A percentile compares a stretch with the other conserved stretches of the same genome.
Evolutionary conservation across 2,329 filamentous ascomycete genomes (phyloP).

Genomic region (Pyricularia grisea): DNA sequence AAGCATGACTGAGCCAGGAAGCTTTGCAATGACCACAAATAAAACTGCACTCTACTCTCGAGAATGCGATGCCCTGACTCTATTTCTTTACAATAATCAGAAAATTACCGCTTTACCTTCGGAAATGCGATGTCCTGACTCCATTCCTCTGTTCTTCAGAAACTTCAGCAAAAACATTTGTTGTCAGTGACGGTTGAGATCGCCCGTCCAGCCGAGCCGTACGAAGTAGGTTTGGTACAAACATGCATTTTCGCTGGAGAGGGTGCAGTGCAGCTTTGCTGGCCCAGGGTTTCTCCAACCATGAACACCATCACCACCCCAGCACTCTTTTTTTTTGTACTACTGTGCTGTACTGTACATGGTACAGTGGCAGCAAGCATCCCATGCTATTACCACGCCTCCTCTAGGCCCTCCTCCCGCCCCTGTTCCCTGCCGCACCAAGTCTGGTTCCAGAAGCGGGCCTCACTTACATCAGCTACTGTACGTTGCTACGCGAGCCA

Average conservation of each 20-base stretch:
- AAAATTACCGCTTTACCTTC: neutral
- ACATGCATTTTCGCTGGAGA: neutral
- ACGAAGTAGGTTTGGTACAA: neutral
- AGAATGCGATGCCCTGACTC: too few relatives aligned
- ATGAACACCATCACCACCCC: neutral
- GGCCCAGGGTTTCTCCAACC: neutral
- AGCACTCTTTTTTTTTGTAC: too few relatives aligned
- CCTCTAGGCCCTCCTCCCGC: neutral
- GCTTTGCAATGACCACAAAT: neutral
- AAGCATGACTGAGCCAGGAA: neutral
- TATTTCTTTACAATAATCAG: too few relatives aligned
- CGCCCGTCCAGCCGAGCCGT: neutral
- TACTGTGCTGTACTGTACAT: too few relatives aligned
- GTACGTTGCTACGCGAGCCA: constrained; percentile 1
- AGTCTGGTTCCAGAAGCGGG: neutral
- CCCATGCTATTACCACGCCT: neutral
- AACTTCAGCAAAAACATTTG: neutral
- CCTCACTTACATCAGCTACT: constrained; percentile 1
- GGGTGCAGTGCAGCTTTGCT: neutral
- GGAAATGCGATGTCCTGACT: neutral
- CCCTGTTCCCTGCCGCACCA: neutral
- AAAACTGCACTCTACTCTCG: too few relatives aligned
- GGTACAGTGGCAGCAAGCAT: neutral
- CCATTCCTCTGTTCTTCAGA: neutral
- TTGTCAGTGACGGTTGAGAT: neutral